Evolutionary conservation across 495 filamentous ascomycete genomes (phyloP).

Genomic region (Hypoxylon lienhwacheense): DNA sequence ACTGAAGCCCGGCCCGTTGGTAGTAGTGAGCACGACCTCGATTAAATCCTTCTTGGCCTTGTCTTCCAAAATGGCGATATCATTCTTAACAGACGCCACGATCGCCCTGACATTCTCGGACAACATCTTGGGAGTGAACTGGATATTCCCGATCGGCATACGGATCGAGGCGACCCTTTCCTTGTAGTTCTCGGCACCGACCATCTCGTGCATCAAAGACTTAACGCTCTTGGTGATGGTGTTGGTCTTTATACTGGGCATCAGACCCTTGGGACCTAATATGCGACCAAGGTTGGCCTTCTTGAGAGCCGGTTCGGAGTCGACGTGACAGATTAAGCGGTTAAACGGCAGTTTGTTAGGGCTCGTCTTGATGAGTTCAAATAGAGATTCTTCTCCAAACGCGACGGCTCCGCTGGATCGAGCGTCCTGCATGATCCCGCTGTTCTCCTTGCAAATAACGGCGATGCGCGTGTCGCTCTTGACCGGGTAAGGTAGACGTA

Average conservation of each 20-base stretch:
- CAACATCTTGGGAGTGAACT: constrained; percentile 84
- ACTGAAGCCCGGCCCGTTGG: constrained; percentile 80
- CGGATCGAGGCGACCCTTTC: constrained; percentile 83
- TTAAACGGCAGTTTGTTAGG: constrained; percentile 73
- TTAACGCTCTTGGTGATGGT: constrained; percentile 83
- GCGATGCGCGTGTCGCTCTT: constrained; percentile 81
- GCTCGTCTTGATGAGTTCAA: constrained; percentile 69
- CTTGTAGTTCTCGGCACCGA: constrained; percentile 82
- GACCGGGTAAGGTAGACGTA: constrained; percentile 86
- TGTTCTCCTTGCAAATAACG: constrained; percentile 82
- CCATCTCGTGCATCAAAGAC: constrained; percentile 69
- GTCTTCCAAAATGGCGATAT: constrained; percentile 69
- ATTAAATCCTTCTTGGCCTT: constrained; percentile 76
- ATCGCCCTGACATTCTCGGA: constrained; percentile 81
- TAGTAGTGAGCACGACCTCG: constrained; percentile 94
- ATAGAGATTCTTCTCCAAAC: constrained; percentile 83
- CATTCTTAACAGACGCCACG: constrained; percentile 74
- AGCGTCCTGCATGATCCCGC: constrained; percentile 68
- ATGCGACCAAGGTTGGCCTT: constrained; percentile 77
- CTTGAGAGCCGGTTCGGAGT: constrained; percentile 69
- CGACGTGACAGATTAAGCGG: constrained; percentile 80
- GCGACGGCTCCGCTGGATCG: constrained; percentile 72
- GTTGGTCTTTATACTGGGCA: constrained; percentile 85
- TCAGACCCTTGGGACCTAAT: constrained; percentile 84
- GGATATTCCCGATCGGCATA: constrained; percentile 86